phyloP scores from a whole-genome alignment of 306 rosid species.

The Macrotyloma uniflorum region DNA sequence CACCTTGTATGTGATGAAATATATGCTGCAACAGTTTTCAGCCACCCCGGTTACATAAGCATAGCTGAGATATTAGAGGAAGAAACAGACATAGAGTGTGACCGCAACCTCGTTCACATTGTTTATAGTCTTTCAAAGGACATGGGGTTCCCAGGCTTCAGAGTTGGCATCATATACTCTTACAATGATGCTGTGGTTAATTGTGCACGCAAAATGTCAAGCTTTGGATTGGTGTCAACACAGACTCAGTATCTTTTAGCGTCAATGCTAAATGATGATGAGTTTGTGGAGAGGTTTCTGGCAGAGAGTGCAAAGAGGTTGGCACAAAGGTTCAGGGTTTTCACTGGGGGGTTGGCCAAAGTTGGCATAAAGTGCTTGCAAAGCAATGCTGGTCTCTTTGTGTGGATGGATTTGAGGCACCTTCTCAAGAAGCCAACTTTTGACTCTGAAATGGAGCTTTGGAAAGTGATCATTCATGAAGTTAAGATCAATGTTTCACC shows the following conservation, averaged over 20 bases:
- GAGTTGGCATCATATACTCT: slow-evolving; percentile 87
- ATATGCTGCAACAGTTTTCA: slow-evolving; percentile 80
- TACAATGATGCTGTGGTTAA: slow-evolving; percentile 72
- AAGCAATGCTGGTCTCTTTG: slow-evolving; percentile 74
- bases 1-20: slow-evolving; percentile 81
- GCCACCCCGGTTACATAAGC: slow-evolving; percentile 66
- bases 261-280: slow-evolving; percentile 68
- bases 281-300: slow-evolving; percentile 60
- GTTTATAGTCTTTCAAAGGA: slow-evolving; percentile 92
- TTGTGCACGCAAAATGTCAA: slow-evolving; percentile 79
- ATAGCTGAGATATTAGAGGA: slow-evolving; percentile 75
- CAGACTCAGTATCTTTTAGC: slow-evolving; percentile 81
- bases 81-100: slow-evolving; percentile 50
- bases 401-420: slow-evolving; percentile 82
- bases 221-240: slow-evolving; percentile 82
- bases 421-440: slow-evolving; percentile 57
- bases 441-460: slow-evolving; percentile 67
- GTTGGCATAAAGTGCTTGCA: slow-evolving; percentile 63
- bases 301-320: slow-evolving; percentile 51
- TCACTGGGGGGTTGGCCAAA: slow-evolving; percentile 53
- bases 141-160: slow-evolving; percentile 93
- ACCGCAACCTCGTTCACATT: slow-evolving; percentile 72
- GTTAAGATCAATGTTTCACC: slow-evolving; percentile 94
- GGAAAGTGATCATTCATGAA: slow-evolving; percentile 67
- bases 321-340: slow-evolving; percentile 47